Conservation (phyloP, 2,329 filamentous ascomycete genomes). For the Arthrinium phaeospermum region DNA sequence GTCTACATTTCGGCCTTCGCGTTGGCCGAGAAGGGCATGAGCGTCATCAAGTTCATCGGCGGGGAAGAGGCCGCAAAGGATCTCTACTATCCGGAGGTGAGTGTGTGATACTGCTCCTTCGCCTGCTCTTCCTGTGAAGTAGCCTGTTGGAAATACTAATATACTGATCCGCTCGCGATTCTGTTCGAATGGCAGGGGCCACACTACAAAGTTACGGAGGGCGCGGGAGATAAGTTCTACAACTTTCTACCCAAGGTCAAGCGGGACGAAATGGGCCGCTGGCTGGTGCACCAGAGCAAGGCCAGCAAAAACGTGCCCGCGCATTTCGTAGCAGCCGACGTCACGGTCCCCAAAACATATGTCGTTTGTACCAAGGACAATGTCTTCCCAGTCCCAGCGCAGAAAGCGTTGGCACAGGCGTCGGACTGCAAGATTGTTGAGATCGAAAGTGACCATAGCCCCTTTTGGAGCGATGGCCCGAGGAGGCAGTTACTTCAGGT, state of each 20-base stretch:
- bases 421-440: conserved; percentile 27
- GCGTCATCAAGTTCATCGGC: conserved; percentile 26
- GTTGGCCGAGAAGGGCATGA: conserved; percentile 29
- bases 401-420: conserved; percentile 31
- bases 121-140: not conserved
- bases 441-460: conserved; percentile 30
- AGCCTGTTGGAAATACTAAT: too few species aligned
- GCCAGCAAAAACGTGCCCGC: conserved; percentile 26
- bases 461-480: conserved; percentile 27
- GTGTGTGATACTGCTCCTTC: not conserved
- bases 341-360: conserved; percentile 34
- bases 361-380: conserved; percentile 34
- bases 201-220: not conserved
- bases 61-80: conserved; percentile 6
- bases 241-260: conserved; percentile 14
- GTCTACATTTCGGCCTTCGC: conserved; percentile 37
- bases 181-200: not conserved
- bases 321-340: conserved; percentile 31
- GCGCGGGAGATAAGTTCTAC: conserved; percentile 19
- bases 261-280: not conserved
- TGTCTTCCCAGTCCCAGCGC: conserved; percentile 25
- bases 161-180: not conserved
- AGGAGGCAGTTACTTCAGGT: conserved; percentile 10
- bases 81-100: conserved; percentile 4
- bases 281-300: conserved; percentile 28